phyloP scores from a whole-genome alignment of 441 rosid genomes.

The Adansonia gregorii region DNA sequence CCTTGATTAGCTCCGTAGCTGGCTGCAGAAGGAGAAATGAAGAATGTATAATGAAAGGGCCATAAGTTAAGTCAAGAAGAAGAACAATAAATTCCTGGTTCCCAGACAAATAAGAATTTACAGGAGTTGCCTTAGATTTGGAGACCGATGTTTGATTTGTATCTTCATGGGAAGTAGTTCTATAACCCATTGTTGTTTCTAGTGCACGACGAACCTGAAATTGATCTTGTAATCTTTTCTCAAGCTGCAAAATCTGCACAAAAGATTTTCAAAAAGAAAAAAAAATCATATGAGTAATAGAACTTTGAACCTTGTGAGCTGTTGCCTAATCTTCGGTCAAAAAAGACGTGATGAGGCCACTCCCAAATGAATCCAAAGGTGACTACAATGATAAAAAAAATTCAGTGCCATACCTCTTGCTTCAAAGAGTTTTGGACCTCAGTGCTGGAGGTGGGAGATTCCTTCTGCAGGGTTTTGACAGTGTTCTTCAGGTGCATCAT shows the following conservation, averaged over 20 bases:
- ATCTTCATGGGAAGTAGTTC: slow-evolving; percentile 43
- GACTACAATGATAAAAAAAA: slow-evolving; percentile 8
- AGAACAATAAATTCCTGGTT: background rate
- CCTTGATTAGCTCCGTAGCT: slow-evolving; percentile 78
- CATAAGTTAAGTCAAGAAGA: background rate
- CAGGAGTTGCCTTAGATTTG: slow-evolving; percentile 50
- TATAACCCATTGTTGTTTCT: slow-evolving; percentile 80
- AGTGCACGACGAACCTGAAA: slow-evolving; percentile 72
- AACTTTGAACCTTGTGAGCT: background rate
- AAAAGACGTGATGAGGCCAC: background rate
- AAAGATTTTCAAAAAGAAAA: slow-evolving; percentile 10
- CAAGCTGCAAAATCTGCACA: slow-evolving; percentile 82
- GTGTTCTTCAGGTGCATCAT: slow-evolving; percentile 46
- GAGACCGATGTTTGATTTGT: slow-evolving; percentile 52
- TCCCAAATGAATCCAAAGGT: slow-evolving; percentile 14
- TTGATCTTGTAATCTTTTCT: slow-evolving; percentile 77
- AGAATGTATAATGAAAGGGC: too few relatives aligned
- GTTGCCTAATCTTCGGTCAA: too few relatives aligned
- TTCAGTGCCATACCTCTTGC: slow-evolving; percentile 62
- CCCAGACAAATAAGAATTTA: slow-evolving; percentile 8
- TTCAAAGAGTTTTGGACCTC: slow-evolving; percentile 58
- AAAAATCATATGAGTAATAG: slow-evolving; percentile 12
- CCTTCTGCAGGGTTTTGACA: slow-evolving; percentile 45
- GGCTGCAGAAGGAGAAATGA: slow-evolving; percentile 47
- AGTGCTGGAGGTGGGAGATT: slow-evolving; percentile 42